Percentiles rank a stretch among this genome's conserved stretches.
These are phyloP conservation scores for Lupinus albus DNA, from an alignment of 306 rosid genomes.

Conservation along the genomic window DNA sequence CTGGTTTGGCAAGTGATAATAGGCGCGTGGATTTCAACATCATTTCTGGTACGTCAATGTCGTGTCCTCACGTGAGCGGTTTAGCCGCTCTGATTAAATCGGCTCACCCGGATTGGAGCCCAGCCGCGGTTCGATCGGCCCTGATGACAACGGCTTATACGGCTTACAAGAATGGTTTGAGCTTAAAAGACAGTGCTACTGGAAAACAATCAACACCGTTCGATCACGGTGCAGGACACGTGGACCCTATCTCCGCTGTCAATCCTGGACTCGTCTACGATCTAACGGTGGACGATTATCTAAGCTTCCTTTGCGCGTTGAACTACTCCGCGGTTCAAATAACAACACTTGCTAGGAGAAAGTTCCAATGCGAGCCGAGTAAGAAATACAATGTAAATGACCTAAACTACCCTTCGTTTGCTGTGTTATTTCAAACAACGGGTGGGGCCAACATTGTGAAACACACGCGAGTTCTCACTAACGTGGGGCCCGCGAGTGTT, in stretches of 20 bases:
- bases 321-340: slow-evolving; percentile 61
- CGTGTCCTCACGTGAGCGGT: slow-evolving; percentile 96
- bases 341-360: slow-evolving; percentile 53
- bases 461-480: slow-evolving; percentile 63
- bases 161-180: slow-evolving; percentile 58
- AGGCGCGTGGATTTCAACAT: slow-evolving; percentile 90
- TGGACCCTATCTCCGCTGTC: slow-evolving; percentile 68
- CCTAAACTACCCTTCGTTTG: slow-evolving; percentile 82
- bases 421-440: slow-evolving; percentile 51
- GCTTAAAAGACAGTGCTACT: slow-evolving; percentile 61
- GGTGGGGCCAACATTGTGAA: slow-evolving; percentile 47
- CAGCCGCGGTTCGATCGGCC: slow-evolving; percentile 81
- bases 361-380: slow-evolving; percentile 60
- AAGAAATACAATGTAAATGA: slow-evolving; percentile 67
- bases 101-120: slow-evolving; percentile 90
- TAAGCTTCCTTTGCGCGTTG: slow-evolving; percentile 68
- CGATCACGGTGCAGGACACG: slow-evolving; percentile 93
- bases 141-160: slow-evolving; percentile 92
- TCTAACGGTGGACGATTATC: slow-evolving; percentile 63
- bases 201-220: slow-evolving; percentile 77
- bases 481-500: slow-evolving; percentile 76
- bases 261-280: slow-evolving; percentile 86
- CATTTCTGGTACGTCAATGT: slow-evolving; percentile 94
- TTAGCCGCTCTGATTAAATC: slow-evolving; percentile 77
- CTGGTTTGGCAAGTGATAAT: slow-evolving; percentile 56